Evolutionary conservation across 441 rosid genomes (phyloP).

Genomic region (Populus hybrid): DNA sequence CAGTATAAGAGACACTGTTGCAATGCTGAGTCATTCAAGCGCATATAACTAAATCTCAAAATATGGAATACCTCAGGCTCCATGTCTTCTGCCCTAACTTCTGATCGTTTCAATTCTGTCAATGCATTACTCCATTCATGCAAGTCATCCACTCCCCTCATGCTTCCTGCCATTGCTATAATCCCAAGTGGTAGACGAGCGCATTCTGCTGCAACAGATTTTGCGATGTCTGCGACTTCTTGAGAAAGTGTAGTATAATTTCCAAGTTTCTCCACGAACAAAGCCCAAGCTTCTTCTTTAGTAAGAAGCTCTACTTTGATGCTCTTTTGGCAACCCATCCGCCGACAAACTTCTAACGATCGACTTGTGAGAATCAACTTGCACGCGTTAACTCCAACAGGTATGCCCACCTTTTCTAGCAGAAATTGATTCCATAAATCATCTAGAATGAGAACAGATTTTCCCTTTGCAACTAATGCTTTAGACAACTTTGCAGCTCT

Average conservation of each 20-base stretch:
- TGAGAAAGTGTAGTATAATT: too few relatives aligned
- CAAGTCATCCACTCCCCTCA: background rate
- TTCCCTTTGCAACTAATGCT: background rate
- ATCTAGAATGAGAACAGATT: conserved; percentile 15
- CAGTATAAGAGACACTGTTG: conserved; percentile 1
- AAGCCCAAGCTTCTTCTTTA: background rate
- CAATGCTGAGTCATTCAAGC: background rate
- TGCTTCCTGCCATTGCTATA: conserved; percentile 1
- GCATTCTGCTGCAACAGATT: background rate
- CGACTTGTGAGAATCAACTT: conserved; percentile 16
- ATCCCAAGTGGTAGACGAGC: conserved; percentile 1
- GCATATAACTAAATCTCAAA: background rate
- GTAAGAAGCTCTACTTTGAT: conserved; percentile 9
- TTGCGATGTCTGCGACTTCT: background rate
- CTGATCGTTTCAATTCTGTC: background rate
- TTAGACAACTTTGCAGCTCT: background rate
- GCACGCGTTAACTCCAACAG: background rate
- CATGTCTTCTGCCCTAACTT: background rate
- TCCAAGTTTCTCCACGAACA: background rate
- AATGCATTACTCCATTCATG: background rate
- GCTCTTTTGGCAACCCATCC: background rate
- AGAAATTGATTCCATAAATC: background rate
- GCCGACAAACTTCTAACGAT: background rate
- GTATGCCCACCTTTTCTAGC: conserved; percentile 9
- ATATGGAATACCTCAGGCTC: background rate